Evolutionary conservation across 192 early-diverging fungal species (phyloP), one percentile per base, ranked within the genome.

Genomic region (Cladochytrium replicatum): DNA sequence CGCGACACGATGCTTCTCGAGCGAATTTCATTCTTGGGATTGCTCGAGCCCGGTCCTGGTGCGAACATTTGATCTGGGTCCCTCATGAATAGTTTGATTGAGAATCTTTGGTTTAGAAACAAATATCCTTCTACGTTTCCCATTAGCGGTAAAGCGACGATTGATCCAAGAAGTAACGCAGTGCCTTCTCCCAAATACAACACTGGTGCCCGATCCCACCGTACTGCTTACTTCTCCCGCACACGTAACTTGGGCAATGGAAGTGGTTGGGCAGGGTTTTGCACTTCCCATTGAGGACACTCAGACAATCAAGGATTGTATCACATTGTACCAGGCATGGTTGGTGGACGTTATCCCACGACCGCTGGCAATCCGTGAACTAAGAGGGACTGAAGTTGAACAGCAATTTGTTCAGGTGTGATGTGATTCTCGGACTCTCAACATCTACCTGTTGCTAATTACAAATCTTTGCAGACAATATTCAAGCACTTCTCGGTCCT

Each of bases 181-280:
- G 31, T 73, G 56, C 39, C 43, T 68, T 57, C 69, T 30, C 46
- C 73, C 39, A 39, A 72, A 24, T 48, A 64, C 46, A 46, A 52
- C 39, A 19, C 63, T 31, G 15, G 29, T 29, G 40, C 64, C 70
- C 44, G 75, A 84, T 52, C 69, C 82, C 7, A 50, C 70, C 17
- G 8, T 27, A 5, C 55, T 83, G 9, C 72, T 89, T 31, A 74
- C 76, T 2, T 87, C 85, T 0, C 74, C 78, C 8, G 69, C 81
- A 2, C 88, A 91, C 58, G 87, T 91, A 15, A 63, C 69, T 29
- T 91, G 85, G 85, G 73, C 75, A 29, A 88, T 91, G 86, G 86
- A 86, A 52, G 75, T 88, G 7, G 57, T 91, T n/a, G 88, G 85
- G 0, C 84, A 86, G 58, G 88, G 86, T 6, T 85, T 91, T 42